Evolutionary conservation across 371 early-diverging fungal genomes (phyloP).

Genomic region (Capillidium heterosporum): DNA sequence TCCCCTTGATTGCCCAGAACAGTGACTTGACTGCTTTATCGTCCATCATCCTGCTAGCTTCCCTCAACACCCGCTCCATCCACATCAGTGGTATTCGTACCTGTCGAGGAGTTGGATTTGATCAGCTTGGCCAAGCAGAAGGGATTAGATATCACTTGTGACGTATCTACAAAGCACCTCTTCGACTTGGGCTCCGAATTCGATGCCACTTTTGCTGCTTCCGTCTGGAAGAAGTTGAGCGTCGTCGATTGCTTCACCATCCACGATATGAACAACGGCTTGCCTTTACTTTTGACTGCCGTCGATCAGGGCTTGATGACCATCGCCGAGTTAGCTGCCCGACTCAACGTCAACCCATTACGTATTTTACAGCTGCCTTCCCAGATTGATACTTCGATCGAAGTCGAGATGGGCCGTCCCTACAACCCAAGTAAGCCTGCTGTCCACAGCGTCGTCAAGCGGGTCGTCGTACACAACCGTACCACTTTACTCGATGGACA

Average conservation of each 20-base stretch:
- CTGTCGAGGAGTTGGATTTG: constrained; percentile 60
- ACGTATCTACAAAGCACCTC: constrained; percentile 64
- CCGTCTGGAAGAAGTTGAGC: constrained; percentile 60
- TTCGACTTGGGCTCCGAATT: constrained; percentile 31
- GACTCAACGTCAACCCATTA: constrained; percentile 66
- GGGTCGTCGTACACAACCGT: constrained; percentile 68
- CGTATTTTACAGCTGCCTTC: constrained; percentile 72
- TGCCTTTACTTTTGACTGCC: constrained; percentile 64
- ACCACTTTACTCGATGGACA: constrained; percentile 72
- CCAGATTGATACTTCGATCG: constrained; percentile 76
- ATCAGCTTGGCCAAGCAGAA: constrained; percentile 72
- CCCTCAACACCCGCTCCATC: constrained; percentile 55
- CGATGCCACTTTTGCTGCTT: constrained; percentile 32
- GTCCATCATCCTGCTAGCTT: constrained; percentile 65
- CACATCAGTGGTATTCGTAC: constrained; percentile 72
- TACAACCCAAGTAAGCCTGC: constrained; percentile 13
- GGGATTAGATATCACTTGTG: constrained; percentile 83
- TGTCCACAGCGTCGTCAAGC: constrained; percentile 40
- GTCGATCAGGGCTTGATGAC: constrained; percentile 60
- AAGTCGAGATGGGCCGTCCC: constrained; percentile 53
- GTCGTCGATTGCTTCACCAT: constrained; percentile 75
- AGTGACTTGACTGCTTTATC: constrained; percentile 64
- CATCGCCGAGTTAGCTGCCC: constrained; percentile 52
- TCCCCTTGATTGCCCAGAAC: constrained; percentile 53
- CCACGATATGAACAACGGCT: constrained; percentile 12